Evolutionary conservation across 2,329 filamentous ascomycete genomes (phyloP), one percentile per base, ranked within the genome.

Genomic region (Hypoxylon sp.): DNA sequence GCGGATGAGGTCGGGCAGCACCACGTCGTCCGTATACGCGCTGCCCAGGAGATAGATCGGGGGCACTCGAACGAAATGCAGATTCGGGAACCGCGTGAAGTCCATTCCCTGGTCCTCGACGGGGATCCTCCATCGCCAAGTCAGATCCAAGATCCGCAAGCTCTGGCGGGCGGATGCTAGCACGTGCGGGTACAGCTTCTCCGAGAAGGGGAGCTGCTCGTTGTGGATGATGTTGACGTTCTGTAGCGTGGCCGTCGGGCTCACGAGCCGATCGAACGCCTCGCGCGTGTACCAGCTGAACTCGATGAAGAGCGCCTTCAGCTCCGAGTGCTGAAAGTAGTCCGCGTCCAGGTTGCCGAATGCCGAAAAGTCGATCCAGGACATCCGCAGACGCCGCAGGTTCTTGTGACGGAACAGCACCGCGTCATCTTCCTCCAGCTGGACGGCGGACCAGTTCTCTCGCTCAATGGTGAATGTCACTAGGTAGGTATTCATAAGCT

Each of bases 91-190:
- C 11, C 7, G 19, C 2, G 54, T 57, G 13, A 57, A 47, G 29
- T 57, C 45, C 54, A 57, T 54, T 21, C 54, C 54, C 21, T 47
- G 31, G 12, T 48, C 50, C 12, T 50, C 54, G 21, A 53, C 4
- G 3, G 54, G 54, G n/a, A 57, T 43, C 35, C 54, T 57, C 49
- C 50, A 54, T n/a, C 54, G 49, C 54, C 54, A 57, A 23, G 54
- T 53, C 3, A 57, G 45, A 19, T 57, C 54, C 15, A 57, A 12
- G 25, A 54, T 57, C 7, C 54, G 31, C 11, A 57, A 31, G 23
- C 44, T 57, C 12, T 54, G 40, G 8, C 12, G 54, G 27, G 41
- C 44, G 15, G 49, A 12, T 3, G 30, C 26, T 17, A 57, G 37
- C 9, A 57, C 4, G 13, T 4, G n/a, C 4, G 54, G 54, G 41